These are phyloP conservation scores for Chernovozyma sophiae-reginae DNA, from an alignment of 1,139 yeast species.

Conservation along the genomic window DNA sequence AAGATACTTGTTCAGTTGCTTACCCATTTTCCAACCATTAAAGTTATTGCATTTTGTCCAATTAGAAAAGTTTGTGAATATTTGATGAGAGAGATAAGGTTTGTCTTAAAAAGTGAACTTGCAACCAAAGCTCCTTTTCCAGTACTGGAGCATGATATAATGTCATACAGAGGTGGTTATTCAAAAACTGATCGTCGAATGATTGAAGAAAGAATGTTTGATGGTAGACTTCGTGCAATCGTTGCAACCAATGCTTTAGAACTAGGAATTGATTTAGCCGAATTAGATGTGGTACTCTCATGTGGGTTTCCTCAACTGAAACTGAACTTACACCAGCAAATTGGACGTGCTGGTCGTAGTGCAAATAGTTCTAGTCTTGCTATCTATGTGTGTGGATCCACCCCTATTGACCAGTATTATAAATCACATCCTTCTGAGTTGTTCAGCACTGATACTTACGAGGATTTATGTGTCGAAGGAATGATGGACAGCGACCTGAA, in stretches of 20 bases:
- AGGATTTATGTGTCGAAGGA: conserved; percentile 42
- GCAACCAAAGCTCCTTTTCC: conserved; percentile 37
- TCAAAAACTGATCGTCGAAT: conserved; percentile 78
- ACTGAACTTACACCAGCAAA: conserved; percentile 87
- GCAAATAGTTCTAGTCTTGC: conserved; percentile 66
- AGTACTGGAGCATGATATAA: conserved; percentile 51
- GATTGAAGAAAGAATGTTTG: conserved; percentile 87
- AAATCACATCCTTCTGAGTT: conserved; percentile 66
- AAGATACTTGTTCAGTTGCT: conserved; percentile 61
- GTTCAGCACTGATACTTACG: conserved; percentile 38
- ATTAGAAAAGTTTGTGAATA: conserved; percentile 84
- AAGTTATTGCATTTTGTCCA: conserved; percentile 87
- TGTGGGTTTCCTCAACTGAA: conserved; percentile 90
- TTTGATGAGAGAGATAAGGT: conserved; percentile 75
- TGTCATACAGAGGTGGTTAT: conserved; percentile 96
- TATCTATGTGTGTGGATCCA: conserved; percentile 74
- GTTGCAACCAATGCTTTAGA: conserved; percentile 95
- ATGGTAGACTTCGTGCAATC: conserved; percentile 77
- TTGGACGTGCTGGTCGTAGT: conserved; percentile 94
- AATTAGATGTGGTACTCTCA: conserved; percentile 82
- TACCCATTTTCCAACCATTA: conserved; percentile 45
- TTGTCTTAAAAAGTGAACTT: conserved; percentile 32
- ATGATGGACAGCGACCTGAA: conserved; percentile 33
- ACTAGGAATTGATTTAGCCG: conserved; percentile 91
- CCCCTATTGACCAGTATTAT: conserved; percentile 84